These are phyloP conservation scores for Linanthus parryae DNA, from an alignment of 148 eudicot genomes.

Conservation along the genomic window DNA sequence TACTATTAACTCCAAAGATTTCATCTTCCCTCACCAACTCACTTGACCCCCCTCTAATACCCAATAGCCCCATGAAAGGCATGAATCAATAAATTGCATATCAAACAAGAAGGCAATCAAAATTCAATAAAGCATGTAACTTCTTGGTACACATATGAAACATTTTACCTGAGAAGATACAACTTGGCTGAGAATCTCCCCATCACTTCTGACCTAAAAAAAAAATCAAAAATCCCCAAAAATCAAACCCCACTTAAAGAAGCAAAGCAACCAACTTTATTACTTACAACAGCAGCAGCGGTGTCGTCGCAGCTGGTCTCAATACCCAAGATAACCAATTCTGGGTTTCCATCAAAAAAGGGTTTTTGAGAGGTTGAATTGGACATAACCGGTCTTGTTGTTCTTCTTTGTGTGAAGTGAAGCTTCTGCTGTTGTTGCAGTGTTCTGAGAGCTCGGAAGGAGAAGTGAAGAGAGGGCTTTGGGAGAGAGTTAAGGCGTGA, in stretches of 20 bases:
- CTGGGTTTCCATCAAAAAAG: constrained; percentile 25
- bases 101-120: no score
- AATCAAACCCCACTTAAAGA: constrained; percentile 5
- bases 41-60: no score
- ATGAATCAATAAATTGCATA: no score
- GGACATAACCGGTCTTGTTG: no score
- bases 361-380: constrained; percentile 19
- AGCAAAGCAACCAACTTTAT: neutral
- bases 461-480: constrained; percentile 1
- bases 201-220: constrained; percentile 70
- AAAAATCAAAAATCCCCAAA: neutral
- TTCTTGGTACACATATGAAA: neutral
- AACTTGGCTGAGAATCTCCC: constrained; percentile 95
- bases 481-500: constrained; percentile 6
- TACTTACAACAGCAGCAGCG: constrained; percentile 80
- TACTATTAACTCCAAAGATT: no score
- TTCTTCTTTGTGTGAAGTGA: constrained; percentile 10
- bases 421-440: neutral
- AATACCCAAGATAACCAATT: constrained; percentile 68
- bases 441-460: constrained; percentile 13
- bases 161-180: constrained; percentile 79
- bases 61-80: no score
- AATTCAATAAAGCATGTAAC: neutral
- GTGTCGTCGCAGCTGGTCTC: constrained; percentile 93
- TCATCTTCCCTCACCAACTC: no score